Conservation (phyloP, 805 yeast genomes). For the Yarrowia sp. region DNA sequence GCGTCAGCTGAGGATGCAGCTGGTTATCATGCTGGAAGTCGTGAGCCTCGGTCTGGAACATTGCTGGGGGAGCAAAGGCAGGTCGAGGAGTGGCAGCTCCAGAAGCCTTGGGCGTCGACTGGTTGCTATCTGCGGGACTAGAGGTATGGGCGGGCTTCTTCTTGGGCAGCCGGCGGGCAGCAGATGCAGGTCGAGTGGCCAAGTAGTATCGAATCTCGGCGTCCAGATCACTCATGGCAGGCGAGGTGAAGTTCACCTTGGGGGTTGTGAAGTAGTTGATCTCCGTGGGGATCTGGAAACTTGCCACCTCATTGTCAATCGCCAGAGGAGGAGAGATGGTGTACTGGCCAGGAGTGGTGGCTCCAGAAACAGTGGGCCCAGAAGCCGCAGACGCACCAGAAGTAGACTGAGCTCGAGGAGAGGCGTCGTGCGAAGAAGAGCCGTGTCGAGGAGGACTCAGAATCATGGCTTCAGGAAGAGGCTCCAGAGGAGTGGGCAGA, state of each 20-base stretch:
- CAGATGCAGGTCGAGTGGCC: constrained; percentile 15
- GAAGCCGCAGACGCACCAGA: constrained; percentile 1
- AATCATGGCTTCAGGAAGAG: constrained; percentile 37
- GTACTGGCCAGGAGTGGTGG: constrained; percentile 22
- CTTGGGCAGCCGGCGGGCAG: background rate
- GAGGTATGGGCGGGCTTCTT: constrained; percentile 12
- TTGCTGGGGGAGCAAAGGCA: constrained; percentile 23
- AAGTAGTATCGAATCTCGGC: constrained; percentile 32
- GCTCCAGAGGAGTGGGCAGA: constrained; percentile 33
- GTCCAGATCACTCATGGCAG: constrained; percentile 28
- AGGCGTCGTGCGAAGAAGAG: constrained; percentile 5
- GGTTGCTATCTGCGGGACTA: background rate
- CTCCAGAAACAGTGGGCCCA: background rate
- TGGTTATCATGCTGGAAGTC: constrained; percentile 25
- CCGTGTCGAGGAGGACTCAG: constrained; percentile 21
- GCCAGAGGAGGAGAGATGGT: constrained; percentile 27
- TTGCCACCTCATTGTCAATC: constrained; percentile 26
- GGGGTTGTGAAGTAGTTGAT: constrained; percentile 30
- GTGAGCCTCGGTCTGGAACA: constrained; percentile 31
- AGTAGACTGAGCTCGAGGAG: constrained; percentile 10
- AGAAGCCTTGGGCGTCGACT: constrained; percentile 27
- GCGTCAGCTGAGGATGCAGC: constrained; percentile 35
- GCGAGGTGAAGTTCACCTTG: constrained; percentile 28
- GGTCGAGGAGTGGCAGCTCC: constrained; percentile 29
- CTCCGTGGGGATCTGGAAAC: constrained; percentile 20